Evolutionary conservation across 2,329 filamentous ascomycete genomes (phyloP).

Genomic region (Blastomyces parvus): DNA sequence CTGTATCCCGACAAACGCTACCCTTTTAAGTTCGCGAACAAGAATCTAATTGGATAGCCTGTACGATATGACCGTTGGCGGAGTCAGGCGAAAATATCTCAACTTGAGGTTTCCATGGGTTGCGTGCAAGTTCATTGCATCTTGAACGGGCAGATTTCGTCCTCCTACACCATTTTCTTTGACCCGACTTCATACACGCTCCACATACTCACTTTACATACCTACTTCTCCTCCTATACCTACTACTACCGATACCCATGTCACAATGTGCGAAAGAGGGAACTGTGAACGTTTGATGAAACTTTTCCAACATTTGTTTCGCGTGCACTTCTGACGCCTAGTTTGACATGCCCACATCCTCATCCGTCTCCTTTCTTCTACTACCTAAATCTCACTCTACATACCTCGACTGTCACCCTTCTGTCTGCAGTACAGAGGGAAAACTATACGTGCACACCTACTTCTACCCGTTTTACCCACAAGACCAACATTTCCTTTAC

Average conservation of each 20-base stretch:
- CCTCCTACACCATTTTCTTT: slow-evolving; percentile 1
- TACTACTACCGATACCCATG: background rate
- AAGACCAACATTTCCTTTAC: background rate
- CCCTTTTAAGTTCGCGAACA: background rate
- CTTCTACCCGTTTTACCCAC: background rate
- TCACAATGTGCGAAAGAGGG: background rate
- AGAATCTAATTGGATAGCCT: background rate
- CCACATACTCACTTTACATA: background rate
- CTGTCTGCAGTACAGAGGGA: slow-evolving; percentile 3
- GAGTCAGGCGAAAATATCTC: background rate
- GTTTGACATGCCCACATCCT: background rate
- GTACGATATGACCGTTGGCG: slow-evolving; percentile 3
- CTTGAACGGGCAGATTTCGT: background rate
- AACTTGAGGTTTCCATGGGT: background rate
- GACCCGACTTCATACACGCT: slow-evolving; percentile 1
- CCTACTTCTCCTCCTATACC: background rate
- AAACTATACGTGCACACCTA: background rate
- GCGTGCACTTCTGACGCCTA: background rate
- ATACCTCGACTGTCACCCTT: background rate
- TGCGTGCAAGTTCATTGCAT: slow-evolving; percentile 1
- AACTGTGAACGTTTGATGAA: background rate
- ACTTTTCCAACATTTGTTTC: background rate
- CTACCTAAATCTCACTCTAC: background rate
- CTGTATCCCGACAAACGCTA: background rate
- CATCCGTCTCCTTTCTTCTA: background rate